Evolutionary conservation across 1,284 basidiomycete species (phyloP).

Genomic region (Cryptococcus wingfieldii): DNA sequence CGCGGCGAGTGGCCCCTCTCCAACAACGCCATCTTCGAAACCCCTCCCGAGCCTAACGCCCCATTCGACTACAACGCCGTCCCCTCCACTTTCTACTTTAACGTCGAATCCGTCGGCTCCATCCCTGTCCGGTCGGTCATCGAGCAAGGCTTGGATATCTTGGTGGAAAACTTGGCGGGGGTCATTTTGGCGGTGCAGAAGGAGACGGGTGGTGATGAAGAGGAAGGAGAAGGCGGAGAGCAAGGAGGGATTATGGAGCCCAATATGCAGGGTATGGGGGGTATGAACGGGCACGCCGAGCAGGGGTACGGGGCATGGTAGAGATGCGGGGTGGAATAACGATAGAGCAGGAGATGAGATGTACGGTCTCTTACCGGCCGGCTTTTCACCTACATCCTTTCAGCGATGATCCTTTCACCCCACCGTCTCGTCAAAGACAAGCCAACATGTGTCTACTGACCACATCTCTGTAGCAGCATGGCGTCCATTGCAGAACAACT

Average conservation of each 20-base stretch:
- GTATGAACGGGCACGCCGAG: slow-evolving; percentile 17
- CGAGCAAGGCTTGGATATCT: slow-evolving; percentile 72
- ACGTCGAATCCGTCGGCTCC: slow-evolving; percentile 86
- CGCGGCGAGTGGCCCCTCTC: slow-evolving; percentile 77
- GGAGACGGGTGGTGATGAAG: slow-evolving; percentile 44
- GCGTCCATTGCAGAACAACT: slow-evolving; percentile 8
- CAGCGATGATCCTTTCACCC: neutral
- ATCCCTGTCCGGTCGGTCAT: slow-evolving; percentile 83
- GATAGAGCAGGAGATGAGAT: no score
- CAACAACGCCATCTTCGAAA: slow-evolving; percentile 76
- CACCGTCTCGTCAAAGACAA: neutral
- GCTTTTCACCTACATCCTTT: neutral
- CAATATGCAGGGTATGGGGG: slow-evolving; percentile 17
- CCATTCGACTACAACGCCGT: slow-evolving; percentile 82
- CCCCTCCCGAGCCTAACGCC: slow-evolving; percentile 69
- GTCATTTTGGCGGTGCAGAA: slow-evolving; percentile 57
- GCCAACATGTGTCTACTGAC: neutral
- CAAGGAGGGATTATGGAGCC: slow-evolving; percentile 32
- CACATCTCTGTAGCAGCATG: slow-evolving; percentile 1
- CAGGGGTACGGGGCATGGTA: slow-evolving; percentile 12
- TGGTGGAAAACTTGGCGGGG: slow-evolving; percentile 75
- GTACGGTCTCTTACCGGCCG: no score
- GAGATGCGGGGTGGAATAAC: neutral
- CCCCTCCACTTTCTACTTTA: slow-evolving; percentile 82
- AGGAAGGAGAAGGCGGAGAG: slow-evolving; percentile 22